Evolutionary conservation across 371 early-diverging fungal species (phyloP), one percentile per base, ranked within the genome.

Genomic region (Chytridiales sp.): DNA sequence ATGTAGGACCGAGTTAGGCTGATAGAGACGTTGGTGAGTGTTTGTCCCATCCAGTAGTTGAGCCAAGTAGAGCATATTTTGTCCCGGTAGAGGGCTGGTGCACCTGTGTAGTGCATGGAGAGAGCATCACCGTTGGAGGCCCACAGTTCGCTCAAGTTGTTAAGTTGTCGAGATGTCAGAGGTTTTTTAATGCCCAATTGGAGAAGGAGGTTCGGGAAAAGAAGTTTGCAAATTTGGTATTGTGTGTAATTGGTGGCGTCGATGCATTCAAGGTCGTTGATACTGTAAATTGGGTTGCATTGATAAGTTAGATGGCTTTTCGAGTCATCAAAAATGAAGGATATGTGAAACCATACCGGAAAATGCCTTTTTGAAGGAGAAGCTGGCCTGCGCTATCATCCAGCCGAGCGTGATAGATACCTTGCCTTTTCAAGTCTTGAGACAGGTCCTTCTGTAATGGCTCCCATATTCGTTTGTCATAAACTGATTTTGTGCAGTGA

Each of bases 191-290:
- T 21, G 2, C 46, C 55, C 36, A 39, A 31, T 27, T 44, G 52
- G 15, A 26, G 32, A 9, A 70, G 42, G 66, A 66, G 49, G 6
- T 42, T 46, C 13, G 24, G 21, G 17, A 66, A 40, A 2, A 36
- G 53, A 9, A 52, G 40, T 35, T 34, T 29, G 2, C 63, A 36
- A 5, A 70, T 46, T 6, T 41, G 4, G 39, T 35, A 63, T 42
- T 70, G 70, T 0, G 61, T 40, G 11, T 66, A 30, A 36, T 55
- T 66, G 19, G 64, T 61, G 51, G 57, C 55, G 40, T 70, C 70
- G 26, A 63, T 51, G 34, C 70, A 65, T 29, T 70, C 67, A 4
- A 70, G 21, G 13, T 55, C 56, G 51, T 70, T 62, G 8, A 70
- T 32, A 6, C 70, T 22, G 34, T 62, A 32, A 8, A 57, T 50